These are phyloP conservation scores for Acacia confusa DNA, from an alignment of 306 rosid species.

Conservation along the genomic window DNA sequence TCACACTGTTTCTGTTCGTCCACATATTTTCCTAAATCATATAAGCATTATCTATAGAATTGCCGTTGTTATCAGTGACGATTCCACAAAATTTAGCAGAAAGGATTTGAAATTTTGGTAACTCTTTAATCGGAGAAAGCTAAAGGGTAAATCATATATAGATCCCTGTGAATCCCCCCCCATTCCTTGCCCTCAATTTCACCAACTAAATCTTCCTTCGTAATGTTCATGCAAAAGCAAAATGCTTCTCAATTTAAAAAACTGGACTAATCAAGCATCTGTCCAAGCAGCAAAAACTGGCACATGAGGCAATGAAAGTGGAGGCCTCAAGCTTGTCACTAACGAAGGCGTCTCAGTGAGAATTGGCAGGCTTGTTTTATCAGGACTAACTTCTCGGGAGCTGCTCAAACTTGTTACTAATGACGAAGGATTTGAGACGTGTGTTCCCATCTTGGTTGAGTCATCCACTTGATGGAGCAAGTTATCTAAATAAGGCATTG, in stretches of 20 bases:
- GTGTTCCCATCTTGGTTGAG: slow-evolving; percentile 41
- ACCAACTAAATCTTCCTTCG: slow-evolving; percentile 10
- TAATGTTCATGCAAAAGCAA: slow-evolving; percentile 35
- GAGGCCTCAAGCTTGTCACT: slow-evolving; percentile 42
- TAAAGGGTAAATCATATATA: background rate
- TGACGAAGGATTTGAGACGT: slow-evolving; percentile 62
- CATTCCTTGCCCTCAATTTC: background rate
- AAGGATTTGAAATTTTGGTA: slow-evolving; percentile 24
- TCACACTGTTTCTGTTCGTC: background rate
- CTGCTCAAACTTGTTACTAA: slow-evolving; percentile 56
- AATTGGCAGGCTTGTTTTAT: slow-evolving; percentile 47
- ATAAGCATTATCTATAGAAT: slow-evolving; percentile 2
- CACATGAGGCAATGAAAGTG: slow-evolving; percentile 58
- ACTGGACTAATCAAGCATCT: slow-evolving; percentile 35
- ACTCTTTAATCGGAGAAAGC: background rate
- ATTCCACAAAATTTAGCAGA: slow-evolving; percentile 6
- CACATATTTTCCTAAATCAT: slow-evolving; percentile 21
- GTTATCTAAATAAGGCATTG: slow-evolving; percentile 26
- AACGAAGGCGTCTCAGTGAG: slow-evolving; percentile 55
- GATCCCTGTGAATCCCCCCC: slow-evolving; percentile 6
- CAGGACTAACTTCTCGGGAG: slow-evolving; percentile 69
- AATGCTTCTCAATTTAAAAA: slow-evolving; percentile 13
- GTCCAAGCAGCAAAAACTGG: slow-evolving; percentile 69
- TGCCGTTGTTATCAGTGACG: slow-evolving; percentile 25
- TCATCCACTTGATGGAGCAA: slow-evolving; percentile 44